These are phyloP conservation scores for Cyclotella cryptica DNA, from an alignment of 108 stramenopile species.

Conservation along the genomic window DNA sequence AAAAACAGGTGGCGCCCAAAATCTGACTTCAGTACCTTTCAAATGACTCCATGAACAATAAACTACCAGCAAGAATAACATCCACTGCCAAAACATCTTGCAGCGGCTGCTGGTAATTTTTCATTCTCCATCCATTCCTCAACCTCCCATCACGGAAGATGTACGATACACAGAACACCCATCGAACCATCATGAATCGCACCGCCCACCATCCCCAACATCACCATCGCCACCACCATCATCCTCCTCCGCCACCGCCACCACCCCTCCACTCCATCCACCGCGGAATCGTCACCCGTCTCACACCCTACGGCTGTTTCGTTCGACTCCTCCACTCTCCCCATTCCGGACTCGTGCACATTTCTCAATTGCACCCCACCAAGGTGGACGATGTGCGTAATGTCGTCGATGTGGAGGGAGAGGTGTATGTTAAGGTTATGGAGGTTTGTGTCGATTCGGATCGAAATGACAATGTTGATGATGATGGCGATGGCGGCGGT, in stretches of 20 bases:
- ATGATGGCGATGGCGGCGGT: no score
- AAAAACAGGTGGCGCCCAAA: no score
- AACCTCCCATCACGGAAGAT: no score
- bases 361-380: constrained; percentile 60
- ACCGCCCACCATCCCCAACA: no score
- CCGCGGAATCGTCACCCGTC: constrained; percentile 57
- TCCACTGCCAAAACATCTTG: no score
- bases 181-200: no score
- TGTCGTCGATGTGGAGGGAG: constrained; percentile 30
- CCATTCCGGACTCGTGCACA: constrained; percentile 69
- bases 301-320: constrained; percentile 75
- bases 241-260: constrained; percentile 3
- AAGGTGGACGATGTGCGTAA: constrained; percentile 29
- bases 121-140: no score
- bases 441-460: constrained; percentile 57
- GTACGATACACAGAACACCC: no score
- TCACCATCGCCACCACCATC: constrained; percentile 9
- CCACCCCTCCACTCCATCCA: constrained; percentile 29
- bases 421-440: constrained; percentile 43
- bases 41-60: no score
- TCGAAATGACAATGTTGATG: constrained; percentile 44
- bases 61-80: no score
- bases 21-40: no score
- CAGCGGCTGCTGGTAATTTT: no score
- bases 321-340: constrained; percentile 32